Base-by-base conservation (phyloP, 2,329 filamentous ascomycete genomes). In the Fusarium sterilihyphosum region DNA sequence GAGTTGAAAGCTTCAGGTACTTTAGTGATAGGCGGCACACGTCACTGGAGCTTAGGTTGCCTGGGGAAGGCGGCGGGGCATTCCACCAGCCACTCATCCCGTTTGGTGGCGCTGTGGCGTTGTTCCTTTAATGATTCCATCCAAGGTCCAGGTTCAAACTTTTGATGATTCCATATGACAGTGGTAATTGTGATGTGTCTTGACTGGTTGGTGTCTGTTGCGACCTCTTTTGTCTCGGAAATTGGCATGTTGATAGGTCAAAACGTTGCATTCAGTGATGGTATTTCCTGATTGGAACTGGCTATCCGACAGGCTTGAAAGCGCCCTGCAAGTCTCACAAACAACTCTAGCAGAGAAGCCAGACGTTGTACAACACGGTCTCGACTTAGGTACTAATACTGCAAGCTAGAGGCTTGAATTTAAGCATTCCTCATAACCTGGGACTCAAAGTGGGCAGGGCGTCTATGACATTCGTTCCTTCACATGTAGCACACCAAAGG, bases 11-110 rank as follows among this genome's bases (percentile, higher is more conserved):
- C 54, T 73, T 58, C 18, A 70, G 46, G 47, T 47, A 52, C 31
- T 43, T 50, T 7, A 64, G 29, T 61, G 62, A 65, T 24, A 57
- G 67, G 67, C 26, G 68, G 33, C 72, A 65, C 71, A 74, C 72
- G 72, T 75, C 72, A 74, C 72, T 74, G 60, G 52, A 61, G 59
- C 71, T 71, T 58, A 56, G 44, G 61, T 38, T 74, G 71, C 71
- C 67, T 74, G 46, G 67, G 44, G 46, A 52, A 56, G 46, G 41
- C 37, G 54, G 71, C 60, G 64, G 72, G 72, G 72, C 53, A 71
- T 44, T 59, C 8, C 31, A 46, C 24, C 14, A 60, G 49, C 67
- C 54, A 60, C 53, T 22, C 22, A 24, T 12, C 9, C n/a, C 12
- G 33, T 22, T 16, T 18, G 35, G 66, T 66, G 68, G 68, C 52